Evolutionary conservation across 179 eudicot genomes (phyloP).

Genomic region (Spinacia oleracea): DNA sequence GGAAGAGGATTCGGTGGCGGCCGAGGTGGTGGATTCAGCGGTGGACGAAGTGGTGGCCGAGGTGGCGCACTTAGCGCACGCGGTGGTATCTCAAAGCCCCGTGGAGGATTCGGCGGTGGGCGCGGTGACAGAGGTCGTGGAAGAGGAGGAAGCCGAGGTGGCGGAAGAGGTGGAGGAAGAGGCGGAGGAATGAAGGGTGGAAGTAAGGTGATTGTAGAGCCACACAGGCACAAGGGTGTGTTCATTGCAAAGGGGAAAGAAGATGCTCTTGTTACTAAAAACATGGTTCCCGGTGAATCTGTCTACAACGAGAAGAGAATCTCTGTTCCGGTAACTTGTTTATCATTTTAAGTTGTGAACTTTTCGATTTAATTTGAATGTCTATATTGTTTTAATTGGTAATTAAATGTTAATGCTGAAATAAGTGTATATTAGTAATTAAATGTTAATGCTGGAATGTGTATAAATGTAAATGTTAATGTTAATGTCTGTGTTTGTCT

Average conservation of each 20-base stretch:
- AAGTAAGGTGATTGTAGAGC: slow-evolving; percentile 69
- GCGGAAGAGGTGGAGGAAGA: slow-evolving; percentile 46
- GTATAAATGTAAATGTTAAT: no score
- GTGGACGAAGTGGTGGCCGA: slow-evolving; percentile 24
- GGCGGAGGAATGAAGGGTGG: slow-evolving; percentile 89
- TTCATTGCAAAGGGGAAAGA: slow-evolving; percentile 91
- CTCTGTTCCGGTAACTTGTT: slow-evolving; percentile 57
- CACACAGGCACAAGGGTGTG: slow-evolving; percentile 83
- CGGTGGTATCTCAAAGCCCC: slow-evolving; percentile 38
- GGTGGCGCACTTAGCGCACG: slow-evolving; percentile 39
- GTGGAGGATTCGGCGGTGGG: slow-evolving; percentile 28
- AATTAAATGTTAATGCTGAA: no score
- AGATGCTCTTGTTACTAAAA: slow-evolving; percentile 83
- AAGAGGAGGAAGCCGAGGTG: slow-evolving; percentile 45
- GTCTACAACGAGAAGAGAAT: slow-evolving; percentile 87
- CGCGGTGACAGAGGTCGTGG: slow-evolving; percentile 33
- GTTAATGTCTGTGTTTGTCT: no score
- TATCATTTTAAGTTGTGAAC: no score
- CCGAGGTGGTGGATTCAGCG: slow-evolving; percentile 27
- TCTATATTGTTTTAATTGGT: background rate
- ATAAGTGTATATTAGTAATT: no score
- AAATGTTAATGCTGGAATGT: no score
- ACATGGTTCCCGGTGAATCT: slow-evolving; percentile 84
- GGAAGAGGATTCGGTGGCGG: slow-evolving; percentile 25
- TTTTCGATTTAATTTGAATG: background rate